phyloP scores from a whole-genome alignment of 192 early-diverging fungal genomes.

The Geranomyces variabilis region DNA sequence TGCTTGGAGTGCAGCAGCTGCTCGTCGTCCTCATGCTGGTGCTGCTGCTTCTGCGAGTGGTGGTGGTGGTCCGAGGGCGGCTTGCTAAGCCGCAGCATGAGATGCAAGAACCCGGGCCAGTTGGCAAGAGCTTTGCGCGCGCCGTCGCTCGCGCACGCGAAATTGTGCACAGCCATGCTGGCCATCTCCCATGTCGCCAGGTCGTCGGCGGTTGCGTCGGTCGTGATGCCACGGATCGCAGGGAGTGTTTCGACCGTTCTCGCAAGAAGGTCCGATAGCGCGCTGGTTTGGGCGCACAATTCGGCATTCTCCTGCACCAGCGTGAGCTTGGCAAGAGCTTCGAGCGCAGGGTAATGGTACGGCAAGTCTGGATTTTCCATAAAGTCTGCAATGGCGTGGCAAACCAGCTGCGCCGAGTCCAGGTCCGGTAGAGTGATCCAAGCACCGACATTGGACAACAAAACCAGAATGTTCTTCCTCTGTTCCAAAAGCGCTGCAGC shows the following conservation, averaged over 20 bases:
- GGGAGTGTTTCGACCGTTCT: slow-evolving; percentile 15
- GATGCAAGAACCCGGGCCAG: slow-evolving; percentile 11
- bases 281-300: neutral
- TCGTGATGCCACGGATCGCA: neutral
- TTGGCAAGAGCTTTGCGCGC: slow-evolving; percentile 21
- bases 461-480: slow-evolving; percentile 67
- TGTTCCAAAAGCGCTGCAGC: slow-evolving; percentile 52
- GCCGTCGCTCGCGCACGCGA: slow-evolving; percentile 1
- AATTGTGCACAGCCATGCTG: slow-evolving; percentile 20
- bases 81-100: slow-evolving; percentile 12
- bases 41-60: neutral
- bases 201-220: slow-evolving; percentile 28
- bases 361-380: slow-evolving; percentile 58
- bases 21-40: neutral
- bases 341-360: slow-evolving; percentile 65
- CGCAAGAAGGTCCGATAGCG: neutral
- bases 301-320: slow-evolving; percentile 60
- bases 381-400: slow-evolving; percentile 57
- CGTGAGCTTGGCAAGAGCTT: slow-evolving; percentile 63
- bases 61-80: neutral
- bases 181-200: slow-evolving; percentile 34
- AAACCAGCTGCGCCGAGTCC: slow-evolving; percentile 43
- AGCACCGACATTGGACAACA: slow-evolving; percentile 64
- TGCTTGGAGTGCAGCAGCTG: neutral
- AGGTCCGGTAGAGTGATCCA: slow-evolving; percentile 48